Evolutionary conservation across 495 filamentous ascomycete genomes (phyloP).

Genomic region (Cercophora sp.): DNA sequence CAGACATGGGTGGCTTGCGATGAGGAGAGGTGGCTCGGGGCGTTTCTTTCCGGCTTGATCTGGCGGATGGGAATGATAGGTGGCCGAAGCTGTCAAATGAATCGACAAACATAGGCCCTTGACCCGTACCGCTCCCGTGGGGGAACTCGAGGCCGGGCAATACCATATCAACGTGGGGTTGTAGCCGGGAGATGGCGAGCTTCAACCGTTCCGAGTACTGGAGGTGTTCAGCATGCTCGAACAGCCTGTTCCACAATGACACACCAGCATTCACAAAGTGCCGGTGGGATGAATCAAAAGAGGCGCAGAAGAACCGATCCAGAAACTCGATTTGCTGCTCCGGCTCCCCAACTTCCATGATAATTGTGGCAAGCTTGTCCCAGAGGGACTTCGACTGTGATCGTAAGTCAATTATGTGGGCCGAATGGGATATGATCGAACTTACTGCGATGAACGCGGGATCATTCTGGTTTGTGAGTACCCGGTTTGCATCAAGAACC

Average conservation of each 20-base stretch:
- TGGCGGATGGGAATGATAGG: constrained; percentile 18
- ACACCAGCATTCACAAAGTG: constrained; percentile 38
- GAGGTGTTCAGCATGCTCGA: constrained; percentile 32
- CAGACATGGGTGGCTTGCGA: constrained; percentile 23
- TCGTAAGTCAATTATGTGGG: no score
- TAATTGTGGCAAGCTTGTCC: constrained; percentile 34
- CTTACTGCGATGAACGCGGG: constrained; percentile 34
- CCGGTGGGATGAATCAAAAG: constrained; percentile 47
- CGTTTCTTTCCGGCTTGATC: constrained; percentile 17
- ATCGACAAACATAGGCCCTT: constrained; percentile 44
- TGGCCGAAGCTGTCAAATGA: constrained; percentile 46
- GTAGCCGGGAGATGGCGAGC: constrained; percentile 32
- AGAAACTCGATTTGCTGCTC: constrained; percentile 36
- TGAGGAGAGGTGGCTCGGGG: constrained; percentile 23
- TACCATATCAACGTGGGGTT: constrained; percentile 37
- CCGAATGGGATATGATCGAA: no score
- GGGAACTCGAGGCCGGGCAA: constrained; percentile 37
- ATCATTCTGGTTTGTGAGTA: constrained; percentile 30
- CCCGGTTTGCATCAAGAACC: constrained; percentile 52
- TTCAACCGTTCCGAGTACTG: constrained; percentile 43
- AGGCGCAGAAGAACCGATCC: constrained; percentile 38
- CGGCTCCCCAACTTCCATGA: constrained; percentile 26
- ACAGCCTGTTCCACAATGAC: constrained; percentile 43
- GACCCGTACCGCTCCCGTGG: constrained; percentile 23
- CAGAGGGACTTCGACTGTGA: constrained; percentile 37